phyloP scores from a whole-genome alignment of 192 early-diverging fungal species.

The Phlyctochytrium arcticum region DNA sequence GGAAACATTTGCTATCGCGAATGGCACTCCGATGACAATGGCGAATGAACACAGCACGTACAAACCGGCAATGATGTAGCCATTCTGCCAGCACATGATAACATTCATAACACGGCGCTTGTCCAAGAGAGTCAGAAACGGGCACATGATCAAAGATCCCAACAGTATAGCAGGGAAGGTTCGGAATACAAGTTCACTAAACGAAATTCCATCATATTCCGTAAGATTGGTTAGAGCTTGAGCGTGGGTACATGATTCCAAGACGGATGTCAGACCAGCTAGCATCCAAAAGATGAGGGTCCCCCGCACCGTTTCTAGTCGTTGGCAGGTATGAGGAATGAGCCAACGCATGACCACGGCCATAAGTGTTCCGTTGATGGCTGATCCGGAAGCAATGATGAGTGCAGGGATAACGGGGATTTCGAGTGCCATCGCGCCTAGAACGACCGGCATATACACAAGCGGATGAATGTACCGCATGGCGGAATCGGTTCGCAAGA shows the following conservation, averaged over 20 bases:
- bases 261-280: neutral
- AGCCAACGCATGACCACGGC: neutral
- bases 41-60: neutral
- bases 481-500: neutral
- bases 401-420: neutral
- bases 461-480: neutral
- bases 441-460: neutral
- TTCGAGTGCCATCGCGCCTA: neutral
- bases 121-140: neutral
- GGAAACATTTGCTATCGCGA: neutral
- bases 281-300: neutral
- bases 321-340: neutral
- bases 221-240: neutral
- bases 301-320: constrained; percentile 2
- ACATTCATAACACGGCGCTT: neutral
- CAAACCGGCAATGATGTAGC: neutral
- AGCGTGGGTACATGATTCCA: constrained; percentile 1
- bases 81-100: neutral
- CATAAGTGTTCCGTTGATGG: neutral
- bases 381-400: neutral
- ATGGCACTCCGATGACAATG: neutral
- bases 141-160: neutral
- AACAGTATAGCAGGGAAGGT: neutral
- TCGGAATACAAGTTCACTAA: neutral
- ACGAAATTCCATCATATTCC: neutral